These are phyloP conservation scores for Candida pseudoglaebosa DNA, from an alignment of 805 yeast species.

Conservation along the genomic window DNA sequence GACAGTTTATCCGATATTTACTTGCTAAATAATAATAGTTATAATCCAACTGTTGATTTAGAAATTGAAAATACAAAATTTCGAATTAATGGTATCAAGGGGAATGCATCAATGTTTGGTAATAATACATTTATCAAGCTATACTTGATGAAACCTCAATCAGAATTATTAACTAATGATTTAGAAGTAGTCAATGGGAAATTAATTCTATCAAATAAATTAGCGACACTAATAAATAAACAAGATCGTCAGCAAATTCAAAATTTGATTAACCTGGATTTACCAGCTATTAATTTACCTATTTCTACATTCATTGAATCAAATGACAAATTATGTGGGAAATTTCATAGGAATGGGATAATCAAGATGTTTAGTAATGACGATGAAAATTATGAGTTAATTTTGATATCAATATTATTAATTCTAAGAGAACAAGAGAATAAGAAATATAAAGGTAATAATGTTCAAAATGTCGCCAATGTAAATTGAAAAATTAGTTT, in stretches of 20 bases:
- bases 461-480: constrained; percentile 1
- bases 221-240: constrained; percentile 17
- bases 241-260: constrained; percentile 20
- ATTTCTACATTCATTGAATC: constrained; percentile 26
- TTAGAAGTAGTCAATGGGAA: constrained; percentile 8
- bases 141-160: constrained; percentile 16
- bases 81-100: constrained; percentile 28
- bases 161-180: constrained; percentile 20
- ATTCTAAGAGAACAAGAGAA: constrained; percentile 32
- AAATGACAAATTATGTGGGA: constrained; percentile 20
- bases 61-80: constrained; percentile 21
- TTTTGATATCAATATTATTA: constrained; percentile 22
- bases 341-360: constrained; percentile 20
- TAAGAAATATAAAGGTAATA: constrained; percentile 27
- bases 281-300: constrained; percentile 21
- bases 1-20: constrained; percentile 10
- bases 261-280: constrained; percentile 14
- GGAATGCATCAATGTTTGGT: constrained; percentile 32
- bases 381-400: constrained; percentile 16
- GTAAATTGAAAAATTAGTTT: not conserved
- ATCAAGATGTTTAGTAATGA: constrained; percentile 16
- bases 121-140: constrained; percentile 20
- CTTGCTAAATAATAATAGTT: constrained; percentile 24
- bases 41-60: constrained; percentile 28
- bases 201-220: constrained; percentile 12